Percentiles rank a stretch among this genome's conserved stretches.
Evolutionary conservation across 2,329 filamentous ascomycete genomes (phyloP).

Genomic region (Grosmannia penicillata): DNA sequence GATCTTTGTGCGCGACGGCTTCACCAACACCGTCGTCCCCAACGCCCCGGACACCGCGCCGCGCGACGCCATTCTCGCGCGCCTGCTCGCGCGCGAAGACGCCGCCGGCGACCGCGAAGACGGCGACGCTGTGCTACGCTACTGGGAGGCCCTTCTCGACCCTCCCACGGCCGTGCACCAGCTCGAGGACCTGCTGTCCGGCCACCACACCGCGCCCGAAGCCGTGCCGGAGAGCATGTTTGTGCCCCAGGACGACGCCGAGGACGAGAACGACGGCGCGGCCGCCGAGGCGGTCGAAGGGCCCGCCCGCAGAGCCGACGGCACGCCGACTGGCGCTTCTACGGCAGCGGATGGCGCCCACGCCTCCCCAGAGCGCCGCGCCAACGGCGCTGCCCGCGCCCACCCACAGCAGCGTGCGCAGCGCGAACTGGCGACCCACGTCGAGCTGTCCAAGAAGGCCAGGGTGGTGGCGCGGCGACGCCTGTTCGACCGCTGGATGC

Average conservation of each 20-base stretch:
- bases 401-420: neutral
- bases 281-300: neutral
- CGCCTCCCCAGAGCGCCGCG: no score
- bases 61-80: conserved; percentile 9
- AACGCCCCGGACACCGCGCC: conserved; percentile 22
- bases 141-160: conserved; percentile 28
- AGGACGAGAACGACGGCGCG: conserved; percentile 3
- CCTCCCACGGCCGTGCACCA: conserved; percentile 29
- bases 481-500: conserved; percentile 59
- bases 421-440: conserved; percentile 9
- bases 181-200: conserved; percentile 22
- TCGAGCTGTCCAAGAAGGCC: conserved; percentile 22
- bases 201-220: conserved; percentile 15
- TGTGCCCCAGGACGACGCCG: conserved; percentile 10
- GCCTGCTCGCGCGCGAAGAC: conserved; percentile 25
- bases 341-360: neutral
- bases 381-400: no score
- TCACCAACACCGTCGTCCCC: conserved; percentile 32
- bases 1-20: neutral
- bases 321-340: neutral
- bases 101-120: conserved; percentile 8
- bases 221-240: no score
- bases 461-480: conserved; percentile 29
- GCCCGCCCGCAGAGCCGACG: no score
- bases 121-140: conserved; percentile 21